These are phyloP conservation scores for Castanopsis chinensis DNA, from an alignment of 306 rosid genomes.

Conservation along the genomic window DNA sequence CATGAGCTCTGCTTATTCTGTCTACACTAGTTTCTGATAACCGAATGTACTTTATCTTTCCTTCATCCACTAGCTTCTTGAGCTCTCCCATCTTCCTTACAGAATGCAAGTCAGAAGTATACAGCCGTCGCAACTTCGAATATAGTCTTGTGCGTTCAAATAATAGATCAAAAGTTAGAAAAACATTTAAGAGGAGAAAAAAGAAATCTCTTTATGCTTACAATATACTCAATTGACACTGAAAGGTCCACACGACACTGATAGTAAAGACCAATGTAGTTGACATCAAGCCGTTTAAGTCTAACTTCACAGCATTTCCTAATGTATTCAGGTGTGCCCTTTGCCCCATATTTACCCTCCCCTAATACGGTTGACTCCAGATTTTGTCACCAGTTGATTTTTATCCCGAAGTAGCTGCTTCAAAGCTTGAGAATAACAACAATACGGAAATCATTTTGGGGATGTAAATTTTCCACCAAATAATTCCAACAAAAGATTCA, in stretches of 20 bases:
- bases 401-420: too few relatives aligned
- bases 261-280: conserved; percentile 56
- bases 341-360: too few relatives aligned
- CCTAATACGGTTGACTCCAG: too few relatives aligned
- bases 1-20: conserved; percentile 63
- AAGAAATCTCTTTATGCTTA: conserved; percentile 30
- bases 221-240: conserved; percentile 73
- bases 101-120: conserved; percentile 1
- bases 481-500: too few relatives aligned
- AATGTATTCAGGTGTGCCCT: conserved; percentile 61
- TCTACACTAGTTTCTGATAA: conserved; percentile 57
- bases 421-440: too few relatives aligned
- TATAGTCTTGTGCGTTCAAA: background rate
- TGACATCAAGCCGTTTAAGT: conserved; percentile 45
- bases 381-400: too few relatives aligned
- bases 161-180: too few relatives aligned
- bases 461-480: too few relatives aligned
- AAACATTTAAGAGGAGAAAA: background rate
- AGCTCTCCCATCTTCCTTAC: conserved; percentile 55
- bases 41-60: conserved; percentile 59
- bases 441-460: background rate
- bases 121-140: background rate
- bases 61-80: conserved; percentile 59
- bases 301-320: conserved; percentile 68
- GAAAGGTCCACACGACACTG: conserved; percentile 61